These are phyloP conservation scores for Vachellia collinsii DNA, from an alignment of 306 rosid genomes.

Conservation along the genomic window DNA sequence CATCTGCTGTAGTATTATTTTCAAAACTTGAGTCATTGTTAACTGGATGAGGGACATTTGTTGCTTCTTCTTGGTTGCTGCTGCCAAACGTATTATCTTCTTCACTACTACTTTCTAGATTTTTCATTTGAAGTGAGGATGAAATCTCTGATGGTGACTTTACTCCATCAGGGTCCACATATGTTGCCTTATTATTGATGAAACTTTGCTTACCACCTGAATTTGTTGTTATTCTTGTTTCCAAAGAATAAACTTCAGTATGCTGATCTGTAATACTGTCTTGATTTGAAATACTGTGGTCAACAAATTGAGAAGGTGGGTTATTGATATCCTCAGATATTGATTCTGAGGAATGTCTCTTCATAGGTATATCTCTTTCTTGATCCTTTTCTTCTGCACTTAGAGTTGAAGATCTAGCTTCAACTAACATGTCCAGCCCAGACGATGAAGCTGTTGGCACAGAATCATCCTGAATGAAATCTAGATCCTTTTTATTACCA, in stretches of 20 bases:
- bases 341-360: slow-evolving; percentile 40
- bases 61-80: slow-evolving; percentile 32
- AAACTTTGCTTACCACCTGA: slow-evolving; percentile 43
- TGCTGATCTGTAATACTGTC: slow-evolving; percentile 41
- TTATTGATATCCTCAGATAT: slow-evolving; percentile 37
- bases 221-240: slow-evolving; percentile 32
- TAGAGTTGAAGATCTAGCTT: slow-evolving; percentile 29
- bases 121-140: slow-evolving; percentile 36
- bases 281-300: slow-evolving; percentile 43
- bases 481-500: slow-evolving; percentile 43
- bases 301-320: slow-evolving; percentile 36
- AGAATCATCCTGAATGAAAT: slow-evolving; percentile 46
- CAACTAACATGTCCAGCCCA: slow-evolving; percentile 36
- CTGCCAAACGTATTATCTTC: slow-evolving; percentile 49
- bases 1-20: slow-evolving; percentile 41
- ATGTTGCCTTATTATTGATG: slow-evolving; percentile 36
- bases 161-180: slow-evolving; percentile 39
- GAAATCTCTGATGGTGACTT: slow-evolving; percentile 44
- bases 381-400: slow-evolving; percentile 47
- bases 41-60: slow-evolving; percentile 41
- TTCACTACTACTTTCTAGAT: slow-evolving; percentile 42
- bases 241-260: slow-evolving; percentile 39
- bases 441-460: slow-evolving; percentile 38
- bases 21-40: slow-evolving; percentile 43
- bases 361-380: slow-evolving; percentile 40